Base-by-base conservation (phyloP, 116 monocot genomes). In the Trichopus zeylanicus region DNA sequence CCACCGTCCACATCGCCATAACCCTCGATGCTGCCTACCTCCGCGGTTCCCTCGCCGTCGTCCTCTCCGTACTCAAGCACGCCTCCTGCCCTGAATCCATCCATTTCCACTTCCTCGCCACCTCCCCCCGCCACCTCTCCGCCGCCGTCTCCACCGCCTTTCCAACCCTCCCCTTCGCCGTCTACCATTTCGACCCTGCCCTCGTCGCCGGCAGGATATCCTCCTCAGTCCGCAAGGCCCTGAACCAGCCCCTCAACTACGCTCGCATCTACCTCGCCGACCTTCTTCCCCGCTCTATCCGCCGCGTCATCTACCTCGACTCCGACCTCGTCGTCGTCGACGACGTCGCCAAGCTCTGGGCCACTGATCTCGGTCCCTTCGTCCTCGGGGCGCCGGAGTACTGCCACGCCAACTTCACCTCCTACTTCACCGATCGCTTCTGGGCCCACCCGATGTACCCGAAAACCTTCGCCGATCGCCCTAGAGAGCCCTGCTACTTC, bases 341-440 rank as follows among this genome's bases (percentile, higher is more conserved):
- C 63, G 77, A 78, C 61, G 72, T 78, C 12, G 67, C 67, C 18
- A 57, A 56, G 26, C 67, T 78, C 57, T 78, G 77, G 77, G 55
- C 71, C 31, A 72, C 55, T 12, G 59, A 71, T 38, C 72, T 78
- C 42, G 46, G 31, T 0, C 31, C 48, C 26, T 42, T 25, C 30
- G 77, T 67, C 27, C 72, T 88, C 16, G 88, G 88, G 13, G 88
- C 88, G 30, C 88, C 88, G 5, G 94, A 94, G 71, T 94, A 94
- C 60, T 94, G 94, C 80, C 94, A 89, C 55, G 89, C 94, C 46
- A 89, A 94, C 61, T 94, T 94, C 78, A 86, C 86, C 48, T 60
- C 77, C 29, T 78, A 78, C 68, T 78, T 78, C 60, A 78, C 77
- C 28, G 53, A 56, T 38, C 51, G 57, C 46, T 78, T 78, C 62